phyloP scores from a whole-genome alignment of 176 grass and related monocot species.

The Echinochloa phyllopogon region DNA sequence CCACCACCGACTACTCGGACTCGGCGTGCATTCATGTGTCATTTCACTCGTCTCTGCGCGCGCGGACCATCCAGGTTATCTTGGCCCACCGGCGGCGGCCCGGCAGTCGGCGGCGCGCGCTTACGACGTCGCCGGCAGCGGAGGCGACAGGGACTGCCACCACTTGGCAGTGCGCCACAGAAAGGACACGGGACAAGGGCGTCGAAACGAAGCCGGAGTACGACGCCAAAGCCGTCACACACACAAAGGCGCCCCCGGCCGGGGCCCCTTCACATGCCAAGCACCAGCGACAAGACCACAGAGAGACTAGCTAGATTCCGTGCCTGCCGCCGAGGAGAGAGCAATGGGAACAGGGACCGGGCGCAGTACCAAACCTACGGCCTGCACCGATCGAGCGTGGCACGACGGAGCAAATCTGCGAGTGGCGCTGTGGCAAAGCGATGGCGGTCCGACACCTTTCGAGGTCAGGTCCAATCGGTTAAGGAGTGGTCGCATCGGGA shows the following conservation, averaged over 20 bases:
- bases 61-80: not conserved
- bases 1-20: not conserved
- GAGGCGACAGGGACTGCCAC: slow-evolving; percentile 38
- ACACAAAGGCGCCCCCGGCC: not conserved
- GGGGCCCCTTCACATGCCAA: not conserved
- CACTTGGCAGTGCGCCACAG: slow-evolving; percentile 33
- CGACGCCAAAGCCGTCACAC: slow-evolving; percentile 27
- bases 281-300: not conserved
- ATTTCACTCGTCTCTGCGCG: not conserved
- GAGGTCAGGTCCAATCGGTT: slow-evolving; percentile 17
- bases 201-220: not conserved
- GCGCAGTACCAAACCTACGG: not conserved
- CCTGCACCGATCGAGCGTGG: not conserved
- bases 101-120: slow-evolving; percentile 12
- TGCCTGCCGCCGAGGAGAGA: not conserved
- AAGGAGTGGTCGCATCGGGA: not conserved
- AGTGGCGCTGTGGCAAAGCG: not conserved
- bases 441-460: not conserved
- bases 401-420: not conserved
- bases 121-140: not conserved
- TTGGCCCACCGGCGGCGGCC: not conserved
- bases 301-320: not conserved
- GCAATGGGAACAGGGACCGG: not conserved
- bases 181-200: slow-evolving; percentile 1
- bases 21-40: slow-evolving; percentile 6